Percentiles rank a stretch among this genome's conserved stretches.
Evolutionary conservation across 345 rosid genomes (phyloP).

Genomic region (Eucalyptus grandis): DNA sequence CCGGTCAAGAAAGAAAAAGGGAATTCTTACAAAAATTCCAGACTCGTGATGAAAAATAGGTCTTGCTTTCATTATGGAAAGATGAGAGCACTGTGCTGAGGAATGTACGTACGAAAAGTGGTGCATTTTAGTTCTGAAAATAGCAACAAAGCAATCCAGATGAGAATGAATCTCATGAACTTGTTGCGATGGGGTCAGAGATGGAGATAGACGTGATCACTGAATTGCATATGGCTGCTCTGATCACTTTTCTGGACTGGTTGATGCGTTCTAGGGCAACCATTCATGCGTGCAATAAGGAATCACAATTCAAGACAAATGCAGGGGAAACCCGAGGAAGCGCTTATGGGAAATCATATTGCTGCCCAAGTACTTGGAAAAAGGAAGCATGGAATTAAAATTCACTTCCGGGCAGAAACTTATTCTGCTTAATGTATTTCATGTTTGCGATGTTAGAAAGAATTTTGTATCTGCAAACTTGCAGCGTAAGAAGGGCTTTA

Average conservation of each 20-base stretch:
- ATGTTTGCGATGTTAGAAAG: background rate
- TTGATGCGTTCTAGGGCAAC: background rate
- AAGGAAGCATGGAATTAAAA: background rate
- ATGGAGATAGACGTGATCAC: background rate
- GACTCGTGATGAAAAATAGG: background rate
- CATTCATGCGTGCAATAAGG: background rate
- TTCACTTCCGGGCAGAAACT: background rate
- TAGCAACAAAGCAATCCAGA: background rate
- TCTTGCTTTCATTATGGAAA: background rate
- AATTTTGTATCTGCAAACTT: background rate
- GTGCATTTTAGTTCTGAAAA: background rate
- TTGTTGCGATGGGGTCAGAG: background rate
- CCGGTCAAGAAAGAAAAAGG: background rate
- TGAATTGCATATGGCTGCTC: background rate
- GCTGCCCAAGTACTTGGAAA: background rate
- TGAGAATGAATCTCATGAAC: background rate
- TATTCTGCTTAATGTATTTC: background rate
- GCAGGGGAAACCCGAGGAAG: background rate
- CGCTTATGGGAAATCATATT: background rate
- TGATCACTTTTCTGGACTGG: background rate
- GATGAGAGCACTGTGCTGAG: background rate
- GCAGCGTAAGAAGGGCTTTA: background rate
- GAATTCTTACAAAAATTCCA: background rate
- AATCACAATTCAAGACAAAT: background rate
- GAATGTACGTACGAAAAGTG: background rate